Evolutionary conservation across 2,329 filamentous ascomycete genomes (phyloP).

Genomic region (Pseudogymnoascus sp.): DNA sequence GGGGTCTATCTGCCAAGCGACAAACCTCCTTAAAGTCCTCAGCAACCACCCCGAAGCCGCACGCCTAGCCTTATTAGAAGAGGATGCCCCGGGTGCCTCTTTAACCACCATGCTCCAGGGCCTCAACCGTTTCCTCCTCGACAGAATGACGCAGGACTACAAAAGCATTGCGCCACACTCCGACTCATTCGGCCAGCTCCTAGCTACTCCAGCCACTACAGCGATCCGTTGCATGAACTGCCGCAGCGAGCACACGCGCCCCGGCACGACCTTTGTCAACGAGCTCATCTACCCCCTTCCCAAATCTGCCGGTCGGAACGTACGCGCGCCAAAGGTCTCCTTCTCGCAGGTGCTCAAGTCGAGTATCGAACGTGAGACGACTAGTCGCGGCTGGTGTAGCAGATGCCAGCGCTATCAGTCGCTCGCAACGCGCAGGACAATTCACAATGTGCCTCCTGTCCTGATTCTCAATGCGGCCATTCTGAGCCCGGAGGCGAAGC

Average conservation of each 20-base stretch:
- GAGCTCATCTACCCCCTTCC: conserved; percentile 70
- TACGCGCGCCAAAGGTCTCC: conserved; percentile 47
- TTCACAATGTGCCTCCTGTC: conserved; percentile 75
- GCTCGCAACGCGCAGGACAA: conserved; percentile 74
- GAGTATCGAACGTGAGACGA: conserved; percentile 82
- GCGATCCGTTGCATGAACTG: conserved; percentile 81
- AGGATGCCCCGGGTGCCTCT: conserved; percentile 64
- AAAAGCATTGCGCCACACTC: conserved; percentile 55
- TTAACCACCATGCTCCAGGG: conserved; percentile 78
- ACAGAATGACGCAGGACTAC: conserved; percentile 71
- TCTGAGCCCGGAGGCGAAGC: conserved; percentile 61
- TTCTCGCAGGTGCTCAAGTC: conserved; percentile 92
- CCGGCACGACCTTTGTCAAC: conserved; percentile 72
- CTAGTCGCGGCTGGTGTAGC: conserved; percentile 87
- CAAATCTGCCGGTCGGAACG: conserved; percentile 41
- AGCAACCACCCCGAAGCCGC: conserved; percentile 73
- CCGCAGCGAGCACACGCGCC: conserved; percentile 72
- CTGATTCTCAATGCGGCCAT: conserved; percentile 81
- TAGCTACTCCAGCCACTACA: conserved; percentile 63
- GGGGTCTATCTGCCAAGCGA: conserved; percentile 90
- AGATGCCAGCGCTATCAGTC: conserved; percentile 86
- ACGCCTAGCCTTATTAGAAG: conserved; percentile 74
- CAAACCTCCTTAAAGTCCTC: conserved; percentile 85
- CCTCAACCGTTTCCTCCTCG: conserved; percentile 75
- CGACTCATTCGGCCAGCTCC: conserved; percentile 61